phyloP scores from a whole-genome alignment of 345 rosid genomes.

The Rhodamnia argentea region DNA sequence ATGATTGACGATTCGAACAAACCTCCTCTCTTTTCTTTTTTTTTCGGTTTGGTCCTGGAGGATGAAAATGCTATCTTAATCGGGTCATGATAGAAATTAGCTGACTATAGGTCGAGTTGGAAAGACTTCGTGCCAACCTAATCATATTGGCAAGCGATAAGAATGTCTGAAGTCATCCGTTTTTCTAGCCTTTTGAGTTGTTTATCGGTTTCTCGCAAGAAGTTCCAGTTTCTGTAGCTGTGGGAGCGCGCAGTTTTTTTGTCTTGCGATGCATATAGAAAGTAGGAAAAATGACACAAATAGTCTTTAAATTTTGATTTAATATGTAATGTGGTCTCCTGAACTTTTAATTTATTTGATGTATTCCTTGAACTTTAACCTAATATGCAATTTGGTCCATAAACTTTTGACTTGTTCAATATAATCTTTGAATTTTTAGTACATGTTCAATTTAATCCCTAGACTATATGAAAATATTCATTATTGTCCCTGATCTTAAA shows the following conservation, averaged over 20 bases:
- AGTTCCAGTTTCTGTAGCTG: background rate
- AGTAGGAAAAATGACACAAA: too few species aligned
- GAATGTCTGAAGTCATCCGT: background rate
- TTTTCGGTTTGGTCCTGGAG: background rate
- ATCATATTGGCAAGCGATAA: background rate
- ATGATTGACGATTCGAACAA: background rate
- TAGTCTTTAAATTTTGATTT: too few species aligned
- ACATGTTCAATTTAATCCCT: too few species aligned
- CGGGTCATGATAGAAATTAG: background rate
- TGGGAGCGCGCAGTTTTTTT: background rate
- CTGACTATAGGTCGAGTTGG: background rate
- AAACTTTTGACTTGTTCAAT: too few species aligned
- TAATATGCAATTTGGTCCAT: too few species aligned
- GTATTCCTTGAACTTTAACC: too few species aligned
- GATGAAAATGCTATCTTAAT: background rate
- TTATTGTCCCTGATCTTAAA: too few species aligned
- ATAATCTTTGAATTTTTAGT: too few species aligned
- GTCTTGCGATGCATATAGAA: background rate
- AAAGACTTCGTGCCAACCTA: background rate
- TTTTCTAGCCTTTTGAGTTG: background rate
- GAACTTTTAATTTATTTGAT: too few species aligned
- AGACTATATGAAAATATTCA: too few species aligned
- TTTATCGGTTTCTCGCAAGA: background rate
- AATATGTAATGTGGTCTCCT: too few species aligned
- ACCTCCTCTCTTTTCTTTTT: background rate